Base-by-base conservation (phyloP, 768 basidiomycete genomes). In the Holtermanniella nyarrowii region DNA sequence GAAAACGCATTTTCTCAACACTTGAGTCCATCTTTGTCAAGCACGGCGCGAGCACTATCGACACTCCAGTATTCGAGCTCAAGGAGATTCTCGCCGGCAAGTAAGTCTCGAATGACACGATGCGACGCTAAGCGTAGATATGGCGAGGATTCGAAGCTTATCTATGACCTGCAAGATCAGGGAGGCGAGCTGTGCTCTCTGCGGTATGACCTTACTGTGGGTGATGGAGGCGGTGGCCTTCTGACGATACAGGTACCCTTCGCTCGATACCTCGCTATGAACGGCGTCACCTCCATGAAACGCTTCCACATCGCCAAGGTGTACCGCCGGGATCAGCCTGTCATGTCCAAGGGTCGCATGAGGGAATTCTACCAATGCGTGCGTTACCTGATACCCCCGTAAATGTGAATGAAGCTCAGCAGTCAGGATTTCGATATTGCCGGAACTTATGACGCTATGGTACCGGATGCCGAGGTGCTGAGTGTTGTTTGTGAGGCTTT, bases 281-380 rank as follows among this genome's bases (percentile, higher is more conserved):
- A 82, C 53, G 85, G 88, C n/a, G 82, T 81, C n/a, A 57, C 65
- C 42, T 60, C 72, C 24, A 76, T 82, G 56, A 97, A 97, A 74
- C 70, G 96, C 13, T 99, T 89, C 83, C 95, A 97, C 71, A 83
- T 99, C 46, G 91, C 90, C n/a, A 99, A 97, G 74, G 95, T 99
- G 18, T 99, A 97, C 72, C 77, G 95, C 56, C 76, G 95, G 66
- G 95, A 99, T 73, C 88, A 83, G 58, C 95, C 95, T 0, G 91
- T 91, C 51, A 90, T 97, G 84, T 85, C 83, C 24, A 99, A 99
- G 75, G 95, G 95, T 0, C 78, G 95, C 23, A 95, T 99, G 91
- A 80, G 95, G 53, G 95, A 99, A 75, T 99, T 99, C 66, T 88
- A 85, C 64, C 95, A 99, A 72, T 95, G 93, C 56, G 88, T 90